Evolutionary conservation across 1,284 basidiomycete genomes (phyloP), one percentile per base, ranked within the genome.

Genomic region (Fomitopsis schrenkii): DNA sequence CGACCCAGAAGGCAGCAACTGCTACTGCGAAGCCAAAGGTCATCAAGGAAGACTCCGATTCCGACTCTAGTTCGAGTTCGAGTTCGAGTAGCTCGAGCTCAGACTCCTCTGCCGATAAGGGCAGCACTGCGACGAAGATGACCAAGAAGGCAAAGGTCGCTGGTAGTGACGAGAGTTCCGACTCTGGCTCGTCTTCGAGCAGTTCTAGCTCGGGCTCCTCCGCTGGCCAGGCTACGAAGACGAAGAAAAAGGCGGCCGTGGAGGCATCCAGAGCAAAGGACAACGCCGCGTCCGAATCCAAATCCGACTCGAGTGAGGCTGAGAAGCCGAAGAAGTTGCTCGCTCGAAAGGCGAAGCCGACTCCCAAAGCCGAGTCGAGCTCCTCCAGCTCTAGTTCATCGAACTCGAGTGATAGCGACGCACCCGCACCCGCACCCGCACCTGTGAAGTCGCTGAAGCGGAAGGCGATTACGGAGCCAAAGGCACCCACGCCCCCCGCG

Each of bases 11-110:
- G 22, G 40, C 19, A 38, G 19, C 54, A 22, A 22, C 22, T 22
- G 22, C 22, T 22, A 2, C 22, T 22, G 22, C 22, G 22, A 22
- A 22, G 22, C 22, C 22, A 22, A 22, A 22, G 22, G 22, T 22
- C 22, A 22, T 2, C 22, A 41, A 54, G n/a, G 56, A 19, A 46
- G 41, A 56, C 59, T 36, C 30, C 56, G 44, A 62, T 36, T 59
- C 58, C 54, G 62, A 66, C 36, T 50, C 42, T 15, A 52, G 45
- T 44, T 65, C 66, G 15, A 59, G 59, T 5, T 56, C 62, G 9
- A 57, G 40, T 53, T 55, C 28, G 57, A 41, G 33, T 22, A 10
- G 15, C 40, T 17, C 9, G 15, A 36, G 38, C 30, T 19, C 2
- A 26, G 19, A 19, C 5, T 12, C 28, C 33, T 1, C 36, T 33